phyloP scores from a whole-genome alignment of 768 basidiomycete genomes.

The Leucosporidium creatinivorum region DNA sequence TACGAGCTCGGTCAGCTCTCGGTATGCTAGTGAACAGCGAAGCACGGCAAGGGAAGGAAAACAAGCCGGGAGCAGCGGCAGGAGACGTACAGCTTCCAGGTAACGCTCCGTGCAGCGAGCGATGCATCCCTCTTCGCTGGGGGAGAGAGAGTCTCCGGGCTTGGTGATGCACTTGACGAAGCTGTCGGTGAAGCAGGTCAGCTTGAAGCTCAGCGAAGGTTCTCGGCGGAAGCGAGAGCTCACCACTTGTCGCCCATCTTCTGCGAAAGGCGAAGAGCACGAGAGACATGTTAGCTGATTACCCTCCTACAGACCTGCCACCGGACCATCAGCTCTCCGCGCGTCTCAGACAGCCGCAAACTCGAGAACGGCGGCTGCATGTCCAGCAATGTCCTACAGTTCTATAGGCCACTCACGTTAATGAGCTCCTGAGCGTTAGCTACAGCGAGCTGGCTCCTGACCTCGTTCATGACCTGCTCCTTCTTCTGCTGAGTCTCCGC shows the following conservation, averaged over 20 bases:
- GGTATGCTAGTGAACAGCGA: no score
- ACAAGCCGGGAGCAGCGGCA: no score
- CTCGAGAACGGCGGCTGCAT: not conserved
- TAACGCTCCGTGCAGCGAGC: not conserved
- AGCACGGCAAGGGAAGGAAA: no score
- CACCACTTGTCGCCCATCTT: constrained; percentile 35
- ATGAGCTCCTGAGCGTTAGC: constrained; percentile 33
- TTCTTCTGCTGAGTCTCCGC: constrained; percentile 16
- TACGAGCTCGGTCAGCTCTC: no score
- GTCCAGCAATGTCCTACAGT: no score
- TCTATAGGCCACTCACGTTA: constrained; percentile 9
- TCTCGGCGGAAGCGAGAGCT: not conserved
- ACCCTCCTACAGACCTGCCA: not conserved
- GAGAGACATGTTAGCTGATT: not conserved
- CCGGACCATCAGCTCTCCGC: not conserved
- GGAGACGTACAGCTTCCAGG: not conserved
- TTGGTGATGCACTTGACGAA: constrained; percentile 3
- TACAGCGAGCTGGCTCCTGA: constrained; percentile 29
- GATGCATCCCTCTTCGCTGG: constrained; percentile 5
- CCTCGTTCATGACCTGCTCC: constrained; percentile 30
- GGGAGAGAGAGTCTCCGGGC: constrained; percentile 10
- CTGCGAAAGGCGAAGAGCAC: not conserved
- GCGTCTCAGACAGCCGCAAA: not conserved
- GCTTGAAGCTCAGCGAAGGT: not conserved
- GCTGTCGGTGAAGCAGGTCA: not conserved